These are phyloP conservation scores for Pyrenochaeta sp. DNA, from an alignment of 2,329 filamentous ascomycete species.

Conservation along the genomic window DNA sequence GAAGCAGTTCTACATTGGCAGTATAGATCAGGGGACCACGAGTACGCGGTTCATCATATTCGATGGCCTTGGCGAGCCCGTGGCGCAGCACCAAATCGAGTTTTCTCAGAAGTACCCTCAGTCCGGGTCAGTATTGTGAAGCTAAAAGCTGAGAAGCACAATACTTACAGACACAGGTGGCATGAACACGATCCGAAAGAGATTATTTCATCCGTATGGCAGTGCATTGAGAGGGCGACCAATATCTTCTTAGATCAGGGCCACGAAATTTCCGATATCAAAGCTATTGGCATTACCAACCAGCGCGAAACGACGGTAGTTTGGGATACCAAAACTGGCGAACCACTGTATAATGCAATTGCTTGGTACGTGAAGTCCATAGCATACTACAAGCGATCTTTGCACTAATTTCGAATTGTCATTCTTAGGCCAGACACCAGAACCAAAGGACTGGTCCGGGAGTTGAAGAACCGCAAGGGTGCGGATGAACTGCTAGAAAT, in stretches of 20 bases:
- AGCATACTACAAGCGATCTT: neutral
- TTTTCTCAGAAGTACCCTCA: constrained; percentile 86
- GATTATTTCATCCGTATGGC: constrained; percentile 76
- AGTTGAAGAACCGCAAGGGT: constrained; percentile 73
- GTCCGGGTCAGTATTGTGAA: constrained; percentile 71
- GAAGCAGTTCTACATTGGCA: constrained; percentile 76
- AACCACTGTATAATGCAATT: constrained; percentile 83
- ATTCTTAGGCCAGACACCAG: constrained; percentile 73
- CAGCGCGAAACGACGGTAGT: constrained; percentile 88
- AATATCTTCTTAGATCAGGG: constrained; percentile 76
- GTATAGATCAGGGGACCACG: constrained; percentile 91
- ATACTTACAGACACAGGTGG: constrained; percentile 66
- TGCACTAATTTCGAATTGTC: constrained; percentile 5
- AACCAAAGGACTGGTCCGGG: constrained; percentile 77
- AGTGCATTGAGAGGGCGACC: constrained; percentile 80
- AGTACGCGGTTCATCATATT: constrained; percentile 92
- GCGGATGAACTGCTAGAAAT: constrained; percentile 74
- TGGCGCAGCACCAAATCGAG: constrained; percentile 86
- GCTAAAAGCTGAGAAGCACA: neutral
- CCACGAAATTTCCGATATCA: constrained; percentile 73
- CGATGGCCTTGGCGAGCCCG: constrained; percentile 77
- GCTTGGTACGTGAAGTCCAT: constrained; percentile 66
- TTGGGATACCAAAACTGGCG: constrained; percentile 82
- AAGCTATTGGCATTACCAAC: constrained; percentile 84
- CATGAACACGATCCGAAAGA: constrained; percentile 87